Conservation (phyloP, 805 yeast species). For the Geotrichum ghanense region DNA sequence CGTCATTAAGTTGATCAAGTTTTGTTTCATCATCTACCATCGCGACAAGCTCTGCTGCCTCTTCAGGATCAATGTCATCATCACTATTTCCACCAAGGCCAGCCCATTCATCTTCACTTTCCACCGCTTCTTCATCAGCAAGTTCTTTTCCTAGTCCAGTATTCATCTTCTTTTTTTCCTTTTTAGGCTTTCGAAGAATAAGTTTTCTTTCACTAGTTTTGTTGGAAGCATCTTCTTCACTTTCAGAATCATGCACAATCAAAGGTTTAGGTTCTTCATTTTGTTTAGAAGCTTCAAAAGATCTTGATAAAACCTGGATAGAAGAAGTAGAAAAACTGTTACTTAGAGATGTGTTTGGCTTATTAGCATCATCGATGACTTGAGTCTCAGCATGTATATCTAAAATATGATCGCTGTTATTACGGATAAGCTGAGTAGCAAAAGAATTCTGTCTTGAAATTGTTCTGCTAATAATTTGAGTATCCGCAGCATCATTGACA, state of each 20-base stretch:
- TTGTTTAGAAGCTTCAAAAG: no score
- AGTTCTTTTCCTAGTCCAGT: slow-evolving; percentile 7
- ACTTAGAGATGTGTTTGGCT: neutral
- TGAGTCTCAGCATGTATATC: no score
- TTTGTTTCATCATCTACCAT: slow-evolving; percentile 16
- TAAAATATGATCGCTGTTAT: no score
- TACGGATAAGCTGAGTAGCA: no score
- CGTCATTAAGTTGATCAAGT: slow-evolving; percentile 9
- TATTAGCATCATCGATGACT: neutral
- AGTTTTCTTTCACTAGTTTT: no score
- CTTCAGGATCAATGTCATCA: slow-evolving; percentile 13
- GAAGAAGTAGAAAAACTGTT: neutral
- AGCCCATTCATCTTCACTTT: slow-evolving; percentile 23
- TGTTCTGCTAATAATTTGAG: no score
- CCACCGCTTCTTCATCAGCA: slow-evolving; percentile 20
- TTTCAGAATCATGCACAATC: no score
- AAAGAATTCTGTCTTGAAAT: no score
- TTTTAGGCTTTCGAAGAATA: neutral
- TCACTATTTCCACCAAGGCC: slow-evolving; percentile 20
- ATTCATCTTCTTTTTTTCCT: neutral
- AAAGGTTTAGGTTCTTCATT: no score
- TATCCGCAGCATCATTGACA: no score
- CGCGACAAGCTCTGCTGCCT: slow-evolving; percentile 12
- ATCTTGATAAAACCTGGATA: no score
- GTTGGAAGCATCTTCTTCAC: neutral